phyloP scores from a whole-genome alignment of 495 filamentous ascomycete species.

The Podospora comata region DNA sequence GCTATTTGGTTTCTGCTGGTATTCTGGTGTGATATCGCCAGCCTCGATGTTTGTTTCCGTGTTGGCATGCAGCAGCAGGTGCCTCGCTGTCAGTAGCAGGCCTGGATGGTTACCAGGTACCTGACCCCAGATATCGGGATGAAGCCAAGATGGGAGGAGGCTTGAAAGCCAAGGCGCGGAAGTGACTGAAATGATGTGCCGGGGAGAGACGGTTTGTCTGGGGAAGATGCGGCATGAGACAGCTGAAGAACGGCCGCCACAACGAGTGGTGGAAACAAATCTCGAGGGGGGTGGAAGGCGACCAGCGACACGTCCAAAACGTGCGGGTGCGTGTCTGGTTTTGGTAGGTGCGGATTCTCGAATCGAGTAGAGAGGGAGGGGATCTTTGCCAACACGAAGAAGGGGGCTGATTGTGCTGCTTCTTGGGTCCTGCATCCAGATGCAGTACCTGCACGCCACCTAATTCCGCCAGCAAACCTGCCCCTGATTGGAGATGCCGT shows the following conservation, averaged over 20 bases:
- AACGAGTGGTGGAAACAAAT: conserved; percentile 3
- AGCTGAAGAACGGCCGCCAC: conserved; percentile 28
- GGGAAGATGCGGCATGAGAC: conserved; percentile 24
- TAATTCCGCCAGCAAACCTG: conserved; percentile 18
- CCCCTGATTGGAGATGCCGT: neutral
- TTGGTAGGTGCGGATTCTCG: neutral
- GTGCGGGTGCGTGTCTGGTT: conserved; percentile 8
- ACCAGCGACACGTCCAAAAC: conserved; percentile 1
- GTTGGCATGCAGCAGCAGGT: neutral
- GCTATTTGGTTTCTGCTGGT: neutral
- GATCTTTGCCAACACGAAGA: conserved; percentile 17
- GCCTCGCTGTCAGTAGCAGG: neutral
- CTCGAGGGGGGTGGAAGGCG: neutral
- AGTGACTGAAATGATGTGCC: conserved; percentile 13
- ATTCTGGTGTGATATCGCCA: neutral
- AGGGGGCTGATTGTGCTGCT: conserved; percentile 2
- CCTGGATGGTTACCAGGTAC: neutral
- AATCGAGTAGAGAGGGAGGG: neutral
- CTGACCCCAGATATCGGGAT: neutral
- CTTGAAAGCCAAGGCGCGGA: conserved; percentile 4
- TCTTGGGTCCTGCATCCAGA: neutral
- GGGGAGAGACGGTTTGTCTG: conserved; percentile 19
- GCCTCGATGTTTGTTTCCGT: conserved; percentile 21
- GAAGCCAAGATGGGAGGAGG: conserved; percentile 11
- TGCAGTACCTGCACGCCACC: conserved; percentile 25